Evolutionary conservation across 2,329 filamentous ascomycete species (phyloP).

Genomic region (Leptographium galeiforme): DNA sequence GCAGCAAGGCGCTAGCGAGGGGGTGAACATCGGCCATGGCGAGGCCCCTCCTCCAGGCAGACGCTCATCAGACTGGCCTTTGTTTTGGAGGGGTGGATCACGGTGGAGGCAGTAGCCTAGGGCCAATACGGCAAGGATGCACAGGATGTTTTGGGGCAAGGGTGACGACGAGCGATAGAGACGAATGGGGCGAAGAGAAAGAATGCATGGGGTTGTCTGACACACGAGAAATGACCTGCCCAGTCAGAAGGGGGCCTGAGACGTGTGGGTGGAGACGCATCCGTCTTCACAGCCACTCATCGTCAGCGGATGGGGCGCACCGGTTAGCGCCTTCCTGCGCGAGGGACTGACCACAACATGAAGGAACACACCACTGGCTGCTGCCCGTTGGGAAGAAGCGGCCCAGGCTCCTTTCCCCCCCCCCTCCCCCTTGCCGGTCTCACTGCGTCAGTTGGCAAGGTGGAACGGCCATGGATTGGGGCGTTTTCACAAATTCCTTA

Average conservation of each 20-base stretch:
- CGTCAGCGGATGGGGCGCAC: not conserved
- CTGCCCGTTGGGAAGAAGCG: not conserved
- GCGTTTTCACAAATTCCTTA: no score
- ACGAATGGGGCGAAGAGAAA: not conserved
- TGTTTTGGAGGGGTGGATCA: constrained; percentile 1
- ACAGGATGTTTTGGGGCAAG: not conserved
- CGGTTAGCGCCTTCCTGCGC: not conserved
- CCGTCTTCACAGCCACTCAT: constrained; percentile 6
- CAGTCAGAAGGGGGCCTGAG: not conserved
- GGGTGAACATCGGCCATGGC: no score
- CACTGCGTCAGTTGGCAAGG: not conserved
- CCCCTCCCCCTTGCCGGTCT: not conserved
- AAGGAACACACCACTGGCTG: not conserved
- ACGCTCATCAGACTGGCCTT: not conserved
- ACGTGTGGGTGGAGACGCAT: not conserved
- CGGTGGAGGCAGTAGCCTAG: not conserved
- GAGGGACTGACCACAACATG: not conserved
- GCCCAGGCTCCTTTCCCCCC: not conserved
- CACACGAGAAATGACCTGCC: constrained; percentile 7
- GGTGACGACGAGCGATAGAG: not conserved
- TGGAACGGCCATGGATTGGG: not conserved
- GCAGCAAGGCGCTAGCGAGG: not conserved
- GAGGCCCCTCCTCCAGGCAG: no score
- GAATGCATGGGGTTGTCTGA: constrained; percentile 4
- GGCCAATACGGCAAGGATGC: not conserved